These are phyloP conservation scores for Breynia disticha DNA, from an alignment of 441 rosid genomes.

Conservation along the genomic window DNA sequence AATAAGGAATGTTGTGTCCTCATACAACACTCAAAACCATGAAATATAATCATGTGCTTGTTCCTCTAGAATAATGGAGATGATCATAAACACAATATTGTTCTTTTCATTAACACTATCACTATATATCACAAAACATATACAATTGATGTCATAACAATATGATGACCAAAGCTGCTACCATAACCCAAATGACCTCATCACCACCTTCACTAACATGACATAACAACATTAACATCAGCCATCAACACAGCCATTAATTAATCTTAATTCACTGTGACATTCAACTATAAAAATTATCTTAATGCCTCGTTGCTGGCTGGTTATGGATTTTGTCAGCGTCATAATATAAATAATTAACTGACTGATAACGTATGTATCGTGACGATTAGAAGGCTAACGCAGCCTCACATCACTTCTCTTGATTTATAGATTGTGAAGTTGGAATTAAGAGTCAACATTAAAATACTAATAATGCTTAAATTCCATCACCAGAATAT, in stretches of 20 bases:
- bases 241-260: neutral
- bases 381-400: slow-evolving; percentile 6
- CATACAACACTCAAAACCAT: too few species aligned
- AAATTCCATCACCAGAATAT: neutral
- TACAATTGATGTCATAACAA: neutral
- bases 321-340: neutral
- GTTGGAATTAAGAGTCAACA: neutral
- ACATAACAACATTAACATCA: neutral
- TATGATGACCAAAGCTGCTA: neutral
- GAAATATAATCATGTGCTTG: too few species aligned
- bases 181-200: slow-evolving; percentile 4
- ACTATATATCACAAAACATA: neutral
- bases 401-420: neutral
- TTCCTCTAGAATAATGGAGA: too few species aligned
- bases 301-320: neutral
- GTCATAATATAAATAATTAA: neutral
- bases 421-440: neutral
- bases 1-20: too few species aligned
- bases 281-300: too few species aligned
- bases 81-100: too few species aligned
- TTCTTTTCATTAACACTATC: too few species aligned
- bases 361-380: neutral
- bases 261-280: neutral
- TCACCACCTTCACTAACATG: neutral
- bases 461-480: neutral